These are phyloP conservation scores for Suillus lakei DNA, from an alignment of 768 basidiomycete genomes.

Conservation along the genomic window DNA sequence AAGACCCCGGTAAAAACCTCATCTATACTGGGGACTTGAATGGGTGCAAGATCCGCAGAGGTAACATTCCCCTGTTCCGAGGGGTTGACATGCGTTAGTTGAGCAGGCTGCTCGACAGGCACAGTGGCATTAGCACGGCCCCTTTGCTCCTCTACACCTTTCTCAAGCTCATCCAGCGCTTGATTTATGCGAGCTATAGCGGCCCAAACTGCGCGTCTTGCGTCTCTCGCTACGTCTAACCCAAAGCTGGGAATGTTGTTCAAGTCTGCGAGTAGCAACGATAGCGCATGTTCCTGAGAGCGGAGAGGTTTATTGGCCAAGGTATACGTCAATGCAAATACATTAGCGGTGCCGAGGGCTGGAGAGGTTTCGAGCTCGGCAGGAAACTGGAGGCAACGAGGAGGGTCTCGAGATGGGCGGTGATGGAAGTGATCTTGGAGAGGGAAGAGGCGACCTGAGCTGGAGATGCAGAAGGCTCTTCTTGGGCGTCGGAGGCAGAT, in stretches of 20 bases:
- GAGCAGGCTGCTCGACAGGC: background rate
- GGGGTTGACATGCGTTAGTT: background rate
- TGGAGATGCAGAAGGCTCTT: slow-evolving; percentile 18
- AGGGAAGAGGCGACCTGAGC: slow-evolving; percentile 28
- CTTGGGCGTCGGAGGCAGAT: too few species aligned
- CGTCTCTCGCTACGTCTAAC: slow-evolving; percentile 52
- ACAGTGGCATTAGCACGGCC: background rate
- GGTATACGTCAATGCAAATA: slow-evolving; percentile 56
- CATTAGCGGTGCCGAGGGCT: slow-evolving; percentile 15
- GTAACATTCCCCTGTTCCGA: background rate
- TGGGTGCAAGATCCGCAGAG: background rate
- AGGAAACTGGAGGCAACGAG: slow-evolving; percentile 43
- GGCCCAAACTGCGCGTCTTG: slow-evolving; percentile 57
- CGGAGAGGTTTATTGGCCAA: slow-evolving; percentile 62
- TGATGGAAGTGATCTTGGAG: slow-evolving; percentile 45
- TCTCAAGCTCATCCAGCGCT: slow-evolving; percentile 58
- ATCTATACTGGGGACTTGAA: background rate
- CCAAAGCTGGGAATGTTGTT: slow-evolving; percentile 69
- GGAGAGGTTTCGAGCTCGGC: slow-evolving; percentile 36
- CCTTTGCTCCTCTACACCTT: slow-evolving; percentile 46
- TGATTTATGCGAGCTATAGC: slow-evolving; percentile 61
- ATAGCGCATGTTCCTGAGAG: slow-evolving; percentile 63
- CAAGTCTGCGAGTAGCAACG: slow-evolving; percentile 55
- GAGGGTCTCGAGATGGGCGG: slow-evolving; percentile 44
- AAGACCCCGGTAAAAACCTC: too few species aligned